phyloP scores from a whole-genome alignment of 306 rosid species.

The Cicer judaicum region DNA sequence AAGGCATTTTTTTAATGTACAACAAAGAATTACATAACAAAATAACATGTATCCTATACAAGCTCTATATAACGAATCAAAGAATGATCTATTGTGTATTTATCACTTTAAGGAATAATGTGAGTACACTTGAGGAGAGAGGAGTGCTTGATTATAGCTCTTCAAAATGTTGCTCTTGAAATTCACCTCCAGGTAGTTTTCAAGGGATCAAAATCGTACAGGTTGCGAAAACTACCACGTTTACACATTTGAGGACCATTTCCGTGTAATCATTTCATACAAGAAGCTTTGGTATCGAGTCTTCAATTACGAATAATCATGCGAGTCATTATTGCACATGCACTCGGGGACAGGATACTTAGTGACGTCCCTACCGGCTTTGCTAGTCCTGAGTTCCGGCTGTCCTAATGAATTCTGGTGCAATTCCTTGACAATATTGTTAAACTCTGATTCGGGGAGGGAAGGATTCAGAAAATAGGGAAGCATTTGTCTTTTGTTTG shows the following conservation, averaged over 20 bases:
- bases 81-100: conserved; percentile 52
- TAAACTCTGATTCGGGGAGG: conserved; percentile 76
- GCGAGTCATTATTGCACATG: conserved; percentile 77
- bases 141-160: conserved; percentile 24
- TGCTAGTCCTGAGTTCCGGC: conserved; percentile 82
- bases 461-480: conserved; percentile 75
- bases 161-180: conserved; percentile 23
- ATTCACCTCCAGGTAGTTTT: conserved; percentile 21
- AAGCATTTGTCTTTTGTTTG: conserved; percentile 93
- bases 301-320: conserved; percentile 35
- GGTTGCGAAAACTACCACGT: conserved; percentile 2
- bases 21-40: no score
- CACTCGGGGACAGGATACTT: conserved; percentile 89
- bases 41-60: no score
- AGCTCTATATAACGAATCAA: conserved; percentile 46
- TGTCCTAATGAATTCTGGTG: conserved; percentile 85
- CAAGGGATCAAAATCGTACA: conserved; percentile 33
- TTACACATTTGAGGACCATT: conserved; percentile 2
- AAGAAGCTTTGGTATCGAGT: conserved; percentile 32
- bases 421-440: conserved; percentile 64
- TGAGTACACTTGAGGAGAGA: conserved; percentile 16
- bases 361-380: conserved; percentile 78
- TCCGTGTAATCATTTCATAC: conserved; percentile 1
- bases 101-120: conserved; percentile 14
- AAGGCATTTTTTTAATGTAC: no score